phyloP scores from a whole-genome alignment of 2,329 filamentous ascomycete genomes.

The Trichoderma brevicompactum region DNA sequence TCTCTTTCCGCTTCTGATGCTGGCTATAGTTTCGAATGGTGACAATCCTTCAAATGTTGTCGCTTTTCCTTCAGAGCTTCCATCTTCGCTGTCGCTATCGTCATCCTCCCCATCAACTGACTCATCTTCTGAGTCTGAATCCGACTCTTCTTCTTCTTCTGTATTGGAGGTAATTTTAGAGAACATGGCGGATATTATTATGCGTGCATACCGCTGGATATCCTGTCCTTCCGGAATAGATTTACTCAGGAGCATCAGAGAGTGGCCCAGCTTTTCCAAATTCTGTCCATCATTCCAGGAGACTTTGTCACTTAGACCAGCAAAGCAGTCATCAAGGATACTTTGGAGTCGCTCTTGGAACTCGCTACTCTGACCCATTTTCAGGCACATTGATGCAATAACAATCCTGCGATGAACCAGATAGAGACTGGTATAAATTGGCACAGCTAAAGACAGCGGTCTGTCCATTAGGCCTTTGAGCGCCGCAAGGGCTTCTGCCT shows the following conservation, averaged over 20 bases:
- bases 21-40: background rate
- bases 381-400: conserved; percentile 35
- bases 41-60: background rate
- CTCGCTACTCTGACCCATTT: conserved; percentile 34
- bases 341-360: conserved; percentile 34
- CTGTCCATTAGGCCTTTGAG: conserved; percentile 30
- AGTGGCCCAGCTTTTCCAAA: conserved; percentile 30
- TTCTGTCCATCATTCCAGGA: conserved; percentile 36
- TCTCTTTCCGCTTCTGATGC: background rate
- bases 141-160: background rate
- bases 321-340: conserved; percentile 33
- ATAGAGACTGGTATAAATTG: conserved; percentile 26
- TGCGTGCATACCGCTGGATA: conserved; percentile 31
- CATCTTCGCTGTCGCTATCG: conserved; percentile 1
- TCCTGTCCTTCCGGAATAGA: conserved; percentile 27
- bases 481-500: conserved; percentile 31
- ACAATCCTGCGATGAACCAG: conserved; percentile 30
- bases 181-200: conserved; percentile 37
- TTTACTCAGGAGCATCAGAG: conserved; percentile 32
- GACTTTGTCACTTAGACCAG: conserved; percentile 33
- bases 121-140: background rate
- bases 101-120: conserved; percentile 19
- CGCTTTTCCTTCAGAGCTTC: background rate
- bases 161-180: conserved; percentile 30
- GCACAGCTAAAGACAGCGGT: conserved; percentile 34